Conservation (phyloP, 306 rosid genomes). For the Prinsepia uniflora region DNA sequence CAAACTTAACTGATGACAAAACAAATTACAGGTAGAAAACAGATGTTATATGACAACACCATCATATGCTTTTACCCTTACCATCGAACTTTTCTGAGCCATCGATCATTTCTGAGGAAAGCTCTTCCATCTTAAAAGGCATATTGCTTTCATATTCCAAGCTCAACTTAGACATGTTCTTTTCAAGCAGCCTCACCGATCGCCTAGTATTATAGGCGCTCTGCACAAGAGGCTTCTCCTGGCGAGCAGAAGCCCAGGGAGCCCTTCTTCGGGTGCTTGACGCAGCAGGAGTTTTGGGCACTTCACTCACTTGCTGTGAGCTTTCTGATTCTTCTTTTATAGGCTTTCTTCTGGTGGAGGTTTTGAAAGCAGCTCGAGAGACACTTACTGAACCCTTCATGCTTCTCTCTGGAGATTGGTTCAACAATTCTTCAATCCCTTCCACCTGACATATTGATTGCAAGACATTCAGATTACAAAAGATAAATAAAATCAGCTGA, state of each 20-base stretch:
- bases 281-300: constrained; percentile 45
- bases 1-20: neutral
- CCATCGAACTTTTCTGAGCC: constrained; percentile 20
- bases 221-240: constrained; percentile 32
- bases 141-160: constrained; percentile 33
- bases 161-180: constrained; percentile 49
- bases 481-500: neutral
- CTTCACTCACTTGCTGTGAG: constrained; percentile 21
- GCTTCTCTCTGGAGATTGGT: constrained; percentile 27
- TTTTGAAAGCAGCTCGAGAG: constrained; percentile 40
- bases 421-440: constrained; percentile 64
- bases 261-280: constrained; percentile 36
- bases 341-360: constrained; percentile 46
- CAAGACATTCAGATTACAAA: neutral
- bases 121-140: constrained; percentile 26
- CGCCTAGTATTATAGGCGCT: constrained; percentile 54
- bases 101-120: constrained; percentile 36
- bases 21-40: neutral
- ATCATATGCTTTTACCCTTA: constrained; percentile 25
- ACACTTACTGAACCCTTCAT: constrained; percentile 30
- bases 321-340: constrained; percentile 30
- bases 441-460: constrained; percentile 56
- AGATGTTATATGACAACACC: neutral
- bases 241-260: constrained; percentile 28
- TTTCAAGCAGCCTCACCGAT: constrained; percentile 60